Evolutionary conservation across 257 asterid species (phyloP).

Genomic region (Apocynum venetum): DNA sequence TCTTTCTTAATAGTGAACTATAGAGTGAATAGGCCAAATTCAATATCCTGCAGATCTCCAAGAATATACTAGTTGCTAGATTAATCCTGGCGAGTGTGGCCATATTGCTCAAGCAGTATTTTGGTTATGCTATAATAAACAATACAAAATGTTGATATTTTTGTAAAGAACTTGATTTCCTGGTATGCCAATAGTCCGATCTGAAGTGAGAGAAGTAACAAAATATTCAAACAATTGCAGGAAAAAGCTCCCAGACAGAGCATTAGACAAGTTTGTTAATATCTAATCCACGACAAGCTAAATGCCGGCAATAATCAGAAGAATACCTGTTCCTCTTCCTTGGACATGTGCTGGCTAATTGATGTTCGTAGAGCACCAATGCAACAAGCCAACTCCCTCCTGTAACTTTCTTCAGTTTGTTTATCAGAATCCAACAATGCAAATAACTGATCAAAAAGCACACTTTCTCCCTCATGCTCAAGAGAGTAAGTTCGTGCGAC

Average conservation of each 20-base stretch:
- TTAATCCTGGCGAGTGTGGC: background rate
- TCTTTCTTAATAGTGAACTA: background rate
- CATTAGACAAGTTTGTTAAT: background rate
- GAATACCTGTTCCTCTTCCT: slow-evolving; percentile 97
- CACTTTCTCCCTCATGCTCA: slow-evolving; percentile 98
- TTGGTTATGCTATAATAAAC: background rate
- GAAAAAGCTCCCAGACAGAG: background rate
- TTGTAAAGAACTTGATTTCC: background rate
- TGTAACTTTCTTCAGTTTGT: slow-evolving; percentile 71
- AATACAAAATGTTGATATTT: background rate
- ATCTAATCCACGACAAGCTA: background rate
- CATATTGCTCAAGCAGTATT: background rate
- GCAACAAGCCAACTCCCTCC: slow-evolving; percentile 92
- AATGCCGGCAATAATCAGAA: background rate
- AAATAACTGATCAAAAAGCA: slow-evolving; percentile 88
- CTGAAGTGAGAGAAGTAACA: background rate
- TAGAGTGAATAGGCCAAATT: background rate
- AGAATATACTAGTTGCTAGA: background rate
- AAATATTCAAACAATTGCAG: background rate
- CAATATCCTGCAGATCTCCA: background rate
- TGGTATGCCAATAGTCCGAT: background rate
- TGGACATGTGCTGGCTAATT: slow-evolving; percentile 98
- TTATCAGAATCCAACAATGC: slow-evolving; percentile 56
- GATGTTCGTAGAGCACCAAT: slow-evolving; percentile 95
- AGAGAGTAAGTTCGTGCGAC: slow-evolving; percentile 96